Evolutionary conservation across 208 protist genomes (phyloP), one percentile per base, ranked within the genome.

Genomic region (Crithidia thermophila): DNA sequence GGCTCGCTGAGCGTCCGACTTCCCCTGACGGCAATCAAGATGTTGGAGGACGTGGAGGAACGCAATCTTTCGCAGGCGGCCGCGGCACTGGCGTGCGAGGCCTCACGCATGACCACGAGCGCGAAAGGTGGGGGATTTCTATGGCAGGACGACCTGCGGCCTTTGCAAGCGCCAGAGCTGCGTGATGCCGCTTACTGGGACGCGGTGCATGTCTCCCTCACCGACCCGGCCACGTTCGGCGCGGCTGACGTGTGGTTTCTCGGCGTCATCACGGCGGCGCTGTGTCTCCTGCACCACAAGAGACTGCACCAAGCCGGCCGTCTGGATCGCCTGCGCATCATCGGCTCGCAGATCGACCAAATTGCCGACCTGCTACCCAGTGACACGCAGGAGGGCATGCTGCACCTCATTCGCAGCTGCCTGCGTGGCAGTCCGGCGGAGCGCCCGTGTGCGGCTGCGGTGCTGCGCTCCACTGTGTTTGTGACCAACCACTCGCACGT

Each of bases 191-290:
- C 42, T 3, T 40, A 23, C 50, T 67, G 58, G 58, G 47, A 45
- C 13, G 31, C 55, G 4, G 13, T 33, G 30, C n/a, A n/a, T n/a
- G n/a, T n/a, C n/a, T n/a, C n/a, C n/a, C n/a, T n/a, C 42, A n/a
- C 8, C 33, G 43, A 14, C 1, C 11, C 58, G 2, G 45, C 21
- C 9, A 10, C 43, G 0, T 64, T 64, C 21, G 45, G 58, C 20
- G 58, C 58, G 3, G 55, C 61, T 5, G 69, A 75, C 36, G 34
- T 75, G 0, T 75, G 69, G 64, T 56, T 40, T 27, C 25, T 70
- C 11, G 64, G 64, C 20, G 11, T 67, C 21, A 14, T 77, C 16
- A 50, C 65, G n/a, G 16, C 49, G 46, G 45, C 64, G 30, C 55
- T 75, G 13, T 68, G 69, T 31, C 34, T 46, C 6, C 47, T 75